Percentiles rank a stretch among this genome's conserved stretches.
These are phyloP conservation scores for Lactarius akahatsu DNA, from an alignment of 768 basidiomycete species.

Conservation along the genomic window DNA sequence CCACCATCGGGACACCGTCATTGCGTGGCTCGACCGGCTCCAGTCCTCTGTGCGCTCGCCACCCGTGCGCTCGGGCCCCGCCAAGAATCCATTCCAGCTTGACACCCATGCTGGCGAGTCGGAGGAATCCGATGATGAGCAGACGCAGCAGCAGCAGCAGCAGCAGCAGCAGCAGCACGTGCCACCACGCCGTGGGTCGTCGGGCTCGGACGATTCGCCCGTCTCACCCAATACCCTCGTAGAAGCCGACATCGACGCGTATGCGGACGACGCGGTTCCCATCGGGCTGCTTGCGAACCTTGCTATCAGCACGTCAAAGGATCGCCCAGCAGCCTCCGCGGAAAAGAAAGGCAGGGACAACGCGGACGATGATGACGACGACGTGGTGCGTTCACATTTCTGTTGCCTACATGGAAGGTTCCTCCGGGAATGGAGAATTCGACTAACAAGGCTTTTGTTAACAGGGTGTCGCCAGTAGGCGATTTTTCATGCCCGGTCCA, in stretches of 20 bases:
- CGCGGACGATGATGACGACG: conserved; percentile 33
- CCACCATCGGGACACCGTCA: conserved; percentile 60
- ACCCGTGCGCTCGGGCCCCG: conserved; percentile 43
- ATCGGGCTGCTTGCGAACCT: conserved; percentile 74
- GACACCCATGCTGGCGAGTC: conserved; percentile 40
- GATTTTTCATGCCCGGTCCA: conserved; percentile 79
- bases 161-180: conserved; percentile 1
- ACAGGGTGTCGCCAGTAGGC: conserved; percentile 78
- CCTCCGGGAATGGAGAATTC: no score
- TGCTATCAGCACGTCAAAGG: conserved; percentile 56
- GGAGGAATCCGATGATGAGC: conserved; percentile 30
- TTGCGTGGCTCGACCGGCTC: conserved; percentile 75
- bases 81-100: conserved; percentile 43
- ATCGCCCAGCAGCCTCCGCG: conserved; percentile 35
- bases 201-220: conserved; percentile 25
- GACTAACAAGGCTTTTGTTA: conserved; percentile 7
- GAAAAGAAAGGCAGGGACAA: conserved; percentile 30
- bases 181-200: conserved; percentile 12
- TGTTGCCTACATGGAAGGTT: conserved; percentile 31
- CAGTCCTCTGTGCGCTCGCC: conserved; percentile 58
- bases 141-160: not conserved
- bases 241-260: conserved; percentile 33
- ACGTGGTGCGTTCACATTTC: conserved; percentile 21
- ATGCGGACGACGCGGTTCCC: conserved; percentile 66
- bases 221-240: conserved; percentile 32